These are phyloP conservation scores for Saururus chinensis DNA, from an alignment of 164 flowering plant species.

Conservation along the genomic window DNA sequence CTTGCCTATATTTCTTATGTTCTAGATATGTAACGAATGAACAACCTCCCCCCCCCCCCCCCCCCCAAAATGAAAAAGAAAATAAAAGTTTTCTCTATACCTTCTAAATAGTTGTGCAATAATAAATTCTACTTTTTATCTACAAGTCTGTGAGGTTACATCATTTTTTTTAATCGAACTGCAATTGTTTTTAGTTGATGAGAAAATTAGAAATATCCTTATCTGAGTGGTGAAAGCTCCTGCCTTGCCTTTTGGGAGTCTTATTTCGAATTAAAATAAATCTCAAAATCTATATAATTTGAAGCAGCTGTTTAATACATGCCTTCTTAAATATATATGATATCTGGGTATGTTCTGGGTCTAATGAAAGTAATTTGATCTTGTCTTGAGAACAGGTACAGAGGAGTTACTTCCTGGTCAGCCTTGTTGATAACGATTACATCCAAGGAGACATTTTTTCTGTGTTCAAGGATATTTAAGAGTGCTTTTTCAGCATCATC, in stretches of 20 bases:
- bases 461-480: slow-evolving; percentile 44
- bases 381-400: slow-evolving; percentile 36
- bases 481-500: neutral
- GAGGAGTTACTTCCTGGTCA: slow-evolving; percentile 60
- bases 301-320: neutral
- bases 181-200: neutral
- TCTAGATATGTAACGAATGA: too few species aligned
- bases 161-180: too few species aligned
- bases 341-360: neutral
- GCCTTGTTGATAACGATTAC: slow-evolving; percentile 80
- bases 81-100: too few species aligned
- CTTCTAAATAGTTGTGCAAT: too few species aligned
- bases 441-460: slow-evolving; percentile 58
- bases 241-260: neutral
- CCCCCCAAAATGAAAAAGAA: too few species aligned
- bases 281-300: neutral
- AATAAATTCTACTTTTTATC: neutral
- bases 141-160: too few species aligned
- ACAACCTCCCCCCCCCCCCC: too few species aligned
- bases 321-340: neutral
- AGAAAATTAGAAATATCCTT: neutral
- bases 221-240: neutral
- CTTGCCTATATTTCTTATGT: too few species aligned
- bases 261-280: too few species aligned
- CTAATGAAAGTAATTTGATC: neutral